Evolutionary conservation across 352 stramenopile genomes (phyloP), one percentile per base, ranked within the genome.

Genomic region (Elongisporangium senticosum): DNA sequence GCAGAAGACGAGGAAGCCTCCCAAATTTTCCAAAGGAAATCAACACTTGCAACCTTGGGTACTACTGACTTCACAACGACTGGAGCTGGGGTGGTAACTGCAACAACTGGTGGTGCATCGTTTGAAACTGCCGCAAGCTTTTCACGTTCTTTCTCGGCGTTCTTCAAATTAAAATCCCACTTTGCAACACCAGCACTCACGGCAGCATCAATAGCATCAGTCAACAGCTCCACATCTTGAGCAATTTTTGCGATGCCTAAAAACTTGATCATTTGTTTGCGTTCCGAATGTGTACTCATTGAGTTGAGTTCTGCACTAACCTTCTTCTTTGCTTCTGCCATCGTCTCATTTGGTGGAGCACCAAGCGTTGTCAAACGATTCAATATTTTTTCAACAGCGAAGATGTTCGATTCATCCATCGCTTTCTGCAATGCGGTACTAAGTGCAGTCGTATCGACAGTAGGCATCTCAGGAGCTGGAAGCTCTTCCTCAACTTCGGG

Each of bases 141-240:
- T 20, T 91, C 82, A 10, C 75, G 71, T 52, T 91, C 79, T 24
- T 74, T 58, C 62, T 89, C 75, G 8, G 82, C 82, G 49, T 89
- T 91, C 53, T 91, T 91, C 3, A 91, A 50, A 56, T 91, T 91
- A 26, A 91, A 89, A 62, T 91, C 79, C 82, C 82, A 91, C 51
- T 89, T 89, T 0, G 82, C 82, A 33, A 91, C 62, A n/a, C 82
- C 82, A 49, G 68, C 77, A 20, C 68, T 68, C 14, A 81, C 56
- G 1, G 82, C 82, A 55, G 72, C 69, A 52, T 88, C 70, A 61
- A 91, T 89, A 2, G 82, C 82, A 66, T 87, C 74, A 39, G 75
- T 79, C 52, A 91, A 33, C 33, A 91, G 49, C 53, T 87, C 69
- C 2, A 91, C 49, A 64, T 91, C 82, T 67, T 85, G 74, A 49